Evolutionary conservation across 345 rosid genomes (phyloP).

Genomic region (Lenwebbia sp.): DNA sequence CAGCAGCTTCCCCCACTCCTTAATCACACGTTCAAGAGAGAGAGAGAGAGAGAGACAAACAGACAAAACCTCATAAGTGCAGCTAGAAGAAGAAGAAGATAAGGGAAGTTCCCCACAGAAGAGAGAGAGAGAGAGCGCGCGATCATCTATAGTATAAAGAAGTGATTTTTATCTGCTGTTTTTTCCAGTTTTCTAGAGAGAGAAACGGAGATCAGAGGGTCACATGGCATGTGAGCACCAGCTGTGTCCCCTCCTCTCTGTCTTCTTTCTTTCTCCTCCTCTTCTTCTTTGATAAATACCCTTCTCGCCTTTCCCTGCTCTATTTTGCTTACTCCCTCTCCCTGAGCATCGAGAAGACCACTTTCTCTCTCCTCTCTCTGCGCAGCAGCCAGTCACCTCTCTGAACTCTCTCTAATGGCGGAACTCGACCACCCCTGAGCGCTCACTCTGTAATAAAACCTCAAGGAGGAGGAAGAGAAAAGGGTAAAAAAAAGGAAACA

Average conservation of each 20-base stretch:
- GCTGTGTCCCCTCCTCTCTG: constrained; percentile 52
- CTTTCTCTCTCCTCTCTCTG: neutral
- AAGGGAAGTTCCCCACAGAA: neutral
- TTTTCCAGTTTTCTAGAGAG: neutral
- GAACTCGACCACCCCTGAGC: constrained; percentile 27
- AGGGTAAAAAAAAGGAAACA: neutral
- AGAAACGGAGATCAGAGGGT: constrained; percentile 1
- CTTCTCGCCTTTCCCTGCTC: constrained; percentile 24
- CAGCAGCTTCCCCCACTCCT: neutral
- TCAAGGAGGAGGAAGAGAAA: neutral
- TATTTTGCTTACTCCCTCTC: constrained; percentile 13
- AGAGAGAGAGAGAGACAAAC: neutral
- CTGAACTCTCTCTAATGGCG: constrained; percentile 36
- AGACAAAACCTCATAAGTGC: neutral
- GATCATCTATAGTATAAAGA: neutral
- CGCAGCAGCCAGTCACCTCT: neutral
- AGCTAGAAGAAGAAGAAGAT: neutral
- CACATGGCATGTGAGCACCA: constrained; percentile 94
- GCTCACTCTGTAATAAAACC: neutral
- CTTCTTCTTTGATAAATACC: constrained; percentile 32
- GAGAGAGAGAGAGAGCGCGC: constrained; percentile 23
- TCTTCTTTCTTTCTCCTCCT: neutral
- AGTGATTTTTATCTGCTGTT: neutral
- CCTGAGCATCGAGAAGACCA: constrained; percentile 3
- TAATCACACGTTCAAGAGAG: neutral